Base-by-base conservation (phyloP, 352 stramenopile genomes). In the Stramenopiles sp. region DNA sequence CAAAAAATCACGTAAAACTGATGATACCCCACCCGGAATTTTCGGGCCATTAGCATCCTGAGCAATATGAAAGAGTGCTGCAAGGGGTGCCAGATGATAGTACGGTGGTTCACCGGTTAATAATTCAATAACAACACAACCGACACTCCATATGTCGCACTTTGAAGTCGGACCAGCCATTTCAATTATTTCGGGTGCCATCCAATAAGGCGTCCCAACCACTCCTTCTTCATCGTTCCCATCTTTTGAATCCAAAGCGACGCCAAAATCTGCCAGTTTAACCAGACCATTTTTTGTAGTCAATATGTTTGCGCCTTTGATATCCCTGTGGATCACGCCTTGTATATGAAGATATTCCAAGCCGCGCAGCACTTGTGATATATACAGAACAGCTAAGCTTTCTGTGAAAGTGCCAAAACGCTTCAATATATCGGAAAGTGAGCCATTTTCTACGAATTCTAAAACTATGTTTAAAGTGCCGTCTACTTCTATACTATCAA, bases 111-210 rank as follows among this genome's bases (percentile, higher is more conserved):
- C 96, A 67, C 91, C 95, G 32, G 90, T 94, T 67, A 96, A 85
- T 32, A 97, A 82, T 86, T 97, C 93, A 75, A 97, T 96, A 81
- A 96, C 96, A n/a, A 91, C 96, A 86, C 93, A 97, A 1, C 93
- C 93, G 0, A 97, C 91, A 67, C 90, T 93, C 93, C 93, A 97
- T 71, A 97, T 95, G 85, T 97, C 93, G 27, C 93, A 96, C 8
- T 91, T 90, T 30, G 93, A 92, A 0, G 92, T 96, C 83, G 90
- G 92, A 4, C 91, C 91, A 25, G 90, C 88, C 92, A 98, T 97
- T 82, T 97, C 92, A 80, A 98, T 97, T 44, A 98, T 92, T 85
- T 98, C 94, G 0, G 94, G 94, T 1, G 94, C 94, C 92, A 98
- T 97, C 94, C 94, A 98, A 82, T 98, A 98, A 0, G 94, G 94